Evolutionary conservation across 352 stramenopile genomes (phyloP).

Genomic region (Pseudoperonospora humuli): DNA sequence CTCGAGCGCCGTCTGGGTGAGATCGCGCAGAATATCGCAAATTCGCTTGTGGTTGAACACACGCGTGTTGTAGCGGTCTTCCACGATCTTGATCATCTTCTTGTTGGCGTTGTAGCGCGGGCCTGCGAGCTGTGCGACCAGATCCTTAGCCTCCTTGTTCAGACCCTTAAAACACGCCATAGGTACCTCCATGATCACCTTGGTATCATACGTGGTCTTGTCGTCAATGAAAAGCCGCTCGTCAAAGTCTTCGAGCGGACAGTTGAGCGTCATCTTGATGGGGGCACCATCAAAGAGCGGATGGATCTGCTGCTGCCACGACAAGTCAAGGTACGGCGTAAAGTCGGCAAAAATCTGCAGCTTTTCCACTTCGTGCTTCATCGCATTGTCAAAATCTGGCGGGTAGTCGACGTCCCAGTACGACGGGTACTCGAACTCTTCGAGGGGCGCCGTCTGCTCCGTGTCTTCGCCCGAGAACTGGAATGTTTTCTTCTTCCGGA

Average conservation of each 20-base stretch:
- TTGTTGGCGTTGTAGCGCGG: constrained; percentile 77
- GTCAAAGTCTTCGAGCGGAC: constrained; percentile 74
- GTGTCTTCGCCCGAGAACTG: constrained; percentile 50
- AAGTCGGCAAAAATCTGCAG: constrained; percentile 78
- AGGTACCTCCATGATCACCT: constrained; percentile 74
- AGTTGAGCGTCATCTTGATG: constrained; percentile 73
- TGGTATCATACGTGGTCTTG: constrained; percentile 74
- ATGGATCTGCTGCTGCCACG: constrained; percentile 77
- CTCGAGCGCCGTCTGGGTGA: constrained; percentile 62
- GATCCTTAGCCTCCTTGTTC: constrained; percentile 33
- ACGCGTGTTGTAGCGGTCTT: constrained; percentile 69
- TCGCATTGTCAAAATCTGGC: constrained; percentile 54
- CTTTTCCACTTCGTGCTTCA: constrained; percentile 86
- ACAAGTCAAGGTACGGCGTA: constrained; percentile 59
- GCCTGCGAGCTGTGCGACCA: constrained; percentile 62
- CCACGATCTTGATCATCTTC: constrained; percentile 67
- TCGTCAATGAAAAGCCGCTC: constrained; percentile 74
- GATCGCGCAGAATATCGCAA: constrained; percentile 72
- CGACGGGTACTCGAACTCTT: constrained; percentile 64
- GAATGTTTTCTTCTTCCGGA: constrained; percentile 63
- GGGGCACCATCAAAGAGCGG: constrained; percentile 53
- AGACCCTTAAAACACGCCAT: constrained; percentile 56
- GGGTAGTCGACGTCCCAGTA: constrained; percentile 78
- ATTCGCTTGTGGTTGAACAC: constrained; percentile 83
- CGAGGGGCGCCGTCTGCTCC: constrained; percentile 27